phyloP scores from a whole-genome alignment of 345 rosid genomes.

The Eucalyptus grandis region DNA sequence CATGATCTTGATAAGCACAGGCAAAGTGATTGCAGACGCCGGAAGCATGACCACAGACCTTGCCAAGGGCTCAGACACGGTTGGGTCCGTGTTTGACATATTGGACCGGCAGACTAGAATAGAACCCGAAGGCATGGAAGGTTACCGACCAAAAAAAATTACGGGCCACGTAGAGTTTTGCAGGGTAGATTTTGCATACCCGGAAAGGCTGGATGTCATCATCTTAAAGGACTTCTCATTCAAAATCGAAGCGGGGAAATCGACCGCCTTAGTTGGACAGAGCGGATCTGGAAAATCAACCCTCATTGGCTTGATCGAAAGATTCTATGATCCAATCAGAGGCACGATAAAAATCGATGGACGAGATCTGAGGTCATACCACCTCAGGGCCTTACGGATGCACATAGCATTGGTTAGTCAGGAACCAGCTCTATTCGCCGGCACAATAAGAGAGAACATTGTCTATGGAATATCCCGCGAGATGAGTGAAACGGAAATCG shows the following conservation, averaged over 20 bases:
- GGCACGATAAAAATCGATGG: constrained; percentile 42
- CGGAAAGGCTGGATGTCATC: constrained; percentile 33
- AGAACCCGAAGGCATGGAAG: constrained; percentile 39
- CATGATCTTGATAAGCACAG: constrained; percentile 46
- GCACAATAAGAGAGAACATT: constrained; percentile 56
- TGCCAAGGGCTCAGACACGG: constrained; percentile 36
- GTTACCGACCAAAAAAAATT: constrained; percentile 17
- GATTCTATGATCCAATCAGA: constrained; percentile 48
- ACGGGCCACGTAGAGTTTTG: constrained; percentile 31
- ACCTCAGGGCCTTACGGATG: constrained; percentile 36
- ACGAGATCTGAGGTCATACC: constrained; percentile 30
- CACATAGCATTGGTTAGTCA: constrained; percentile 71
- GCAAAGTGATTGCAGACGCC: constrained; percentile 48
- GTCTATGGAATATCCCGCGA: constrained; percentile 19
- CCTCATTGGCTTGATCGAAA: constrained; percentile 37
- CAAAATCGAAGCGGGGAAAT: constrained; percentile 35
- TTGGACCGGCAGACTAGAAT: constrained; percentile 38
- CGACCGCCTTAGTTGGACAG: constrained; percentile 66
- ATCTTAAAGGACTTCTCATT: constrained; percentile 40
- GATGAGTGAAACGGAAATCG: constrained; percentile 26
- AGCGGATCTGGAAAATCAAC: constrained; percentile 82
- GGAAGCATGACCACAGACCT: constrained; percentile 62
- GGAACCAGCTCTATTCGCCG: constrained; percentile 50
- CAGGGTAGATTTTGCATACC: constrained; percentile 44
- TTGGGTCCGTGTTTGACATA: constrained; percentile 35